A percentile compares a stretch with the other conserved stretches of the same genome.
Evolutionary conservation across 225 moss, liverwort and hornwort genomes (phyloP).

Genomic region (Asterella californica): DNA sequence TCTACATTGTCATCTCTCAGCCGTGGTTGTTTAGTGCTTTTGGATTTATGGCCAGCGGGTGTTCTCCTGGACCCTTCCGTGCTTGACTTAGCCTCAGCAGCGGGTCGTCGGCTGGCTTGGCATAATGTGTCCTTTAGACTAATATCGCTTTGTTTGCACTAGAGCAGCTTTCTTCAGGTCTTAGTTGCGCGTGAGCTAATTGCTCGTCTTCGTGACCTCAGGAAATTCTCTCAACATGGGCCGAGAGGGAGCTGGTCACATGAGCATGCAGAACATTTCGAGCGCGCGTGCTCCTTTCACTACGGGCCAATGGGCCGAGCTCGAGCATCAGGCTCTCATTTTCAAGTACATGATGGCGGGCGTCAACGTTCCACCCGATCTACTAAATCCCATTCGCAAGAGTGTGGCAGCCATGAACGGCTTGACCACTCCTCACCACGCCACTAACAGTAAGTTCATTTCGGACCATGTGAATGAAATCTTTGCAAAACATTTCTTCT

Average conservation of each 20-base stretch:
- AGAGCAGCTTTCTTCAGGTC: too few relatives aligned
- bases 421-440: constrained; percentile 53
- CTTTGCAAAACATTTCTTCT: too few relatives aligned
- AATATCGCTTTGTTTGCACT: too few relatives aligned
- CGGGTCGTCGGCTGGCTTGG: background rate
- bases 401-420: constrained; percentile 91
- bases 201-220: constrained; percentile 17
- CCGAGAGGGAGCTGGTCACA: constrained; percentile 74
- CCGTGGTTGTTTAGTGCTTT: background rate
- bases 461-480: background rate
- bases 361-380: constrained; percentile 88
- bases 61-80: background rate
- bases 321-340: constrained; percentile 97
- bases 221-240: constrained; percentile 80
- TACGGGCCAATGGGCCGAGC: constrained; percentile 91
- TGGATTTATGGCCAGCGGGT: background rate
- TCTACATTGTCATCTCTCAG: background rate
- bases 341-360: constrained; percentile 99
- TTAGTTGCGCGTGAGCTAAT: background rate
- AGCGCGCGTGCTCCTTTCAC: constrained; percentile 94
- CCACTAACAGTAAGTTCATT: constrained; percentile 65
- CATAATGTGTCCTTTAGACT: background rate
- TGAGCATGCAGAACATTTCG: constrained; percentile 74
- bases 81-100: background rate
- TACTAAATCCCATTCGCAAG: constrained; percentile 90